Conservation (phyloP, 192 early-diverging fungal genomes). For the Backusella liffmaniae region DNA sequence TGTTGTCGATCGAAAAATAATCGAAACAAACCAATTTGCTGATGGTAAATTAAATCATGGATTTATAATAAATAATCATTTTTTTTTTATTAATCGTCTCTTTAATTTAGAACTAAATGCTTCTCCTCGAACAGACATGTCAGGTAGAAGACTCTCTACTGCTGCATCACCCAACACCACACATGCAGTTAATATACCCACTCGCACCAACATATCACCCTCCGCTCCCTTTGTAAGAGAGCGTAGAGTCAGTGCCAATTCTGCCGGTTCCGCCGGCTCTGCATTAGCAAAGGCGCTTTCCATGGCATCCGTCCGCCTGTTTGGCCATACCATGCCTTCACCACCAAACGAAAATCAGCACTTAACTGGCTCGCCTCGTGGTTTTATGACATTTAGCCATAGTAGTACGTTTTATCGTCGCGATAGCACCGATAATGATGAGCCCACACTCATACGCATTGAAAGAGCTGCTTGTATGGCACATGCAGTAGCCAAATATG, state of each 20-base stretch:
- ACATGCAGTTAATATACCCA: constrained; percentile 14
- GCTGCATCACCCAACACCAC: background rate
- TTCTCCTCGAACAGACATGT: constrained; percentile 11
- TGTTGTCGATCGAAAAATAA: constrained; percentile 65
- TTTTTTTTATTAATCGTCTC: background rate
- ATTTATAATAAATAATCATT: background rate
- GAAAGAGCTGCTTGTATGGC: constrained; percentile 73
- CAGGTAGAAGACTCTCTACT: background rate
- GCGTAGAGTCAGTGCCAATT: constrained; percentile 22
- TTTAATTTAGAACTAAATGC: constrained; percentile 27
- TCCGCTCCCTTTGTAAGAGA: constrained; percentile 22
- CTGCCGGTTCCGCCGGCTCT: constrained; percentile 38
- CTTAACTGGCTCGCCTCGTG: constrained; percentile 7
- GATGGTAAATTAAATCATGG: constrained; percentile 49
- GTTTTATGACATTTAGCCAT: constrained; percentile 10
- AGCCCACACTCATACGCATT: constrained; percentile 54
- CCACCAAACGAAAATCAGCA: constrained; percentile 34
- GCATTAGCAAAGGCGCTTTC: constrained; percentile 55
- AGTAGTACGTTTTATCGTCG: background rate
- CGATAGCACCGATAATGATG: constrained; percentile 33
- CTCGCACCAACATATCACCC: background rate
- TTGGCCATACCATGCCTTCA: constrained; percentile 54
- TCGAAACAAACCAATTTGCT: constrained; percentile 75
- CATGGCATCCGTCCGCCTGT: constrained; percentile 50
- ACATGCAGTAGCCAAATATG: constrained; percentile 65